Conservation (phyloP, 371 early-diverging fungal species). For the Mucor irregularis region DNA sequence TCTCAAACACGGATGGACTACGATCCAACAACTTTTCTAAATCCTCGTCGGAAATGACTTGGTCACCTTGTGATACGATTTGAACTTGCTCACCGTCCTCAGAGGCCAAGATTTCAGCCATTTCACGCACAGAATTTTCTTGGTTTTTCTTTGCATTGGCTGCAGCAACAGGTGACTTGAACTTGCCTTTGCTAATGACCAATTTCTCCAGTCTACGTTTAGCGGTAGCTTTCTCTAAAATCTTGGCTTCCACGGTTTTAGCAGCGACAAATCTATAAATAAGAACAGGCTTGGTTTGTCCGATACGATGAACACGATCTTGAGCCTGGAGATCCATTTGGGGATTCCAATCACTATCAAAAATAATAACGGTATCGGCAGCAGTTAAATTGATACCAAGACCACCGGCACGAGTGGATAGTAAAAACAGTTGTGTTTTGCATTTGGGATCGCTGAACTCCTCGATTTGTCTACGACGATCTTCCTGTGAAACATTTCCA, state of each 20-base stretch:
- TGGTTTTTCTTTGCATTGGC: slow-evolving; percentile 21
- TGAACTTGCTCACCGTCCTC: slow-evolving; percentile 70
- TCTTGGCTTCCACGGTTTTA: slow-evolving; percentile 84
- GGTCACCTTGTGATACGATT: slow-evolving; percentile 62
- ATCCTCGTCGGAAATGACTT: slow-evolving; percentile 70
- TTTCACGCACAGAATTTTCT: slow-evolving; percentile 55
- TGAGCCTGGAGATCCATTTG: slow-evolving; percentile 98
- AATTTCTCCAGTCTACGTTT: slow-evolving; percentile 91
- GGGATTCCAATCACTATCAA: slow-evolving; percentile 97
- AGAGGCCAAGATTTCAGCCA: slow-evolving; percentile 73
- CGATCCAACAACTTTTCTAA: slow-evolving; percentile 71
- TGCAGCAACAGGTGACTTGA: slow-evolving; percentile 54
- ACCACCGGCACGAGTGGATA: slow-evolving; percentile 97
- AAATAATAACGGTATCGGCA: slow-evolving; percentile 94
- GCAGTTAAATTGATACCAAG: slow-evolving; percentile 94
- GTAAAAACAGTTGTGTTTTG: slow-evolving; percentile 79
- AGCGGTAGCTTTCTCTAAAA: slow-evolving; percentile 74
- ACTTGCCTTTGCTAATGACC: slow-evolving; percentile 79
- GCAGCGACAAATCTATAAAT: slow-evolving; percentile 88
- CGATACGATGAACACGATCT: slow-evolving; percentile 96
- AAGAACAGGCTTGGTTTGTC: slow-evolving; percentile 90
- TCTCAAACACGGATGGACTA: slow-evolving; percentile 58
- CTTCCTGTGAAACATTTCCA: slow-evolving; percentile 81
- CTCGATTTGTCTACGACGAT: slow-evolving; percentile 78
- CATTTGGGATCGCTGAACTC: slow-evolving; percentile 54